phyloP scores from a whole-genome alignment of 1,284 basidiomycete genomes.

The Sphaerobolus stellatus region DNA sequence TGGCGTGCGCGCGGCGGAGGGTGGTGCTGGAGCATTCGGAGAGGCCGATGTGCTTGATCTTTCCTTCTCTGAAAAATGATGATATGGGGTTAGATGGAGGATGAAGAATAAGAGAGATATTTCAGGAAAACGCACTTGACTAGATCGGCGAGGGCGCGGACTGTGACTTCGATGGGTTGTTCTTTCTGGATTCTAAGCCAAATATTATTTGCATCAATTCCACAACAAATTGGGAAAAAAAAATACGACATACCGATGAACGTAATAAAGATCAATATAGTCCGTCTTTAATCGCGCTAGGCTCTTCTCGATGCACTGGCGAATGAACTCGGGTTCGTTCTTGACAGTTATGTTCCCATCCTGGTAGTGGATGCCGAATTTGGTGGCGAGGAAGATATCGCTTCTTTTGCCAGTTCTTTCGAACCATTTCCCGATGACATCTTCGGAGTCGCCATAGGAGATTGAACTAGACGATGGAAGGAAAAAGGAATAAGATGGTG shows the following conservation, averaged over 20 bases:
- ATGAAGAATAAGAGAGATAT: too few relatives aligned
- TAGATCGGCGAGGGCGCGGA: constrained; percentile 51
- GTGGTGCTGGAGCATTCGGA: constrained; percentile 60
- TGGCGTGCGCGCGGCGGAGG: constrained; percentile 60
- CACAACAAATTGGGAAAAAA: neutral
- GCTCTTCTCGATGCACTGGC: constrained; percentile 35
- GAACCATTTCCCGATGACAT: constrained; percentile 47
- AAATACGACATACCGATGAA: constrained; percentile 34
- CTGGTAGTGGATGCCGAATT: constrained; percentile 48
- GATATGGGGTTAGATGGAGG: neutral
- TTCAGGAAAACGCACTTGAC: constrained; percentile 44
- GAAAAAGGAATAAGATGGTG: neutral
- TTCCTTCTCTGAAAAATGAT: constrained; percentile 51
- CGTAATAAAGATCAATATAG: constrained; percentile 47
- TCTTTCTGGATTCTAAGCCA: constrained; percentile 39
- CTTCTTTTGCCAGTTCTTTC: constrained; percentile 38
- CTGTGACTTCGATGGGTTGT: constrained; percentile 51
- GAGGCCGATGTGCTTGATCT: constrained; percentile 59
- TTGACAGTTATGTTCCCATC: too few relatives aligned
- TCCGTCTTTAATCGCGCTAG: constrained; percentile 44
- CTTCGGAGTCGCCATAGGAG: constrained; percentile 45
- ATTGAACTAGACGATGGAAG: constrained; percentile 35
- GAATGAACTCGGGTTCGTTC: constrained; percentile 33
- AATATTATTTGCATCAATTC: constrained; percentile 5
- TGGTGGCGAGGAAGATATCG: constrained; percentile 49